Conservation (phyloP, 2,329 filamentous ascomycete genomes). For the Fusarium sp. region DNA sequence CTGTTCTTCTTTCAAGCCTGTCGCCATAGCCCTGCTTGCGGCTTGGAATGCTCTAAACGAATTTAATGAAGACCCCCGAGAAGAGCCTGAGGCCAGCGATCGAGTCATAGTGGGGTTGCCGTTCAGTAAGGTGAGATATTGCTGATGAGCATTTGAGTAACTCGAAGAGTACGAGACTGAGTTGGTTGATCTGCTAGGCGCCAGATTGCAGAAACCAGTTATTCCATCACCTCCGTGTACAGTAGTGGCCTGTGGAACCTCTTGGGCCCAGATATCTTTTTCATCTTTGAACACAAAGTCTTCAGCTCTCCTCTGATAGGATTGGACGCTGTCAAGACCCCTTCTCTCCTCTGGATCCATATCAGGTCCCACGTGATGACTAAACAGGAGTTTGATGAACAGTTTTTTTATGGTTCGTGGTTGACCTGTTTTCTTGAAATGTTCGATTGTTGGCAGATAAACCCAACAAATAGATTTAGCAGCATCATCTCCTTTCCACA, state of each 20-base stretch:
- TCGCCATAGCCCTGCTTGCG: background rate
- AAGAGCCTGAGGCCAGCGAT: background rate
- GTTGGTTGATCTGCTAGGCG: fast-evolving
- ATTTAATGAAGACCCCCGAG: background rate
- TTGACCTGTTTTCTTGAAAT: too few relatives aligned
- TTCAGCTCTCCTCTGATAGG: background rate
- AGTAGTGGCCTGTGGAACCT: too few relatives aligned
- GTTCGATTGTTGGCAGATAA: too few relatives aligned
- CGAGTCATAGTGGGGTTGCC: background rate
- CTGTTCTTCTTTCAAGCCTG: fast-evolving
- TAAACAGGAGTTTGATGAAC: too few relatives aligned
- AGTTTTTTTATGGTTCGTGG: too few relatives aligned
- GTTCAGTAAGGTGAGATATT: fast-evolving
- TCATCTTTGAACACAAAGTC: fast-evolving
- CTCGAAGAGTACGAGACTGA: fast-evolving
- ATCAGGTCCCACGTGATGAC: fast-evolving
- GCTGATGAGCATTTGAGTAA: fast-evolving
- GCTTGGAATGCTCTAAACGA: background rate
- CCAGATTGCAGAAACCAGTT: too few relatives aligned
- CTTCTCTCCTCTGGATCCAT: fast-evolving
- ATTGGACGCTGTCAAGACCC: fast-evolving
- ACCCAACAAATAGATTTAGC: too few relatives aligned
- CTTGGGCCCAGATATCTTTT: too few relatives aligned
- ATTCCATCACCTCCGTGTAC: too few relatives aligned
- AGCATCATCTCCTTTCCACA: too few relatives aligned